Evolutionary conservation across 192 early-diverging fungal species (phyloP).

Genomic region (Helicostylum pulchrum): DNA sequence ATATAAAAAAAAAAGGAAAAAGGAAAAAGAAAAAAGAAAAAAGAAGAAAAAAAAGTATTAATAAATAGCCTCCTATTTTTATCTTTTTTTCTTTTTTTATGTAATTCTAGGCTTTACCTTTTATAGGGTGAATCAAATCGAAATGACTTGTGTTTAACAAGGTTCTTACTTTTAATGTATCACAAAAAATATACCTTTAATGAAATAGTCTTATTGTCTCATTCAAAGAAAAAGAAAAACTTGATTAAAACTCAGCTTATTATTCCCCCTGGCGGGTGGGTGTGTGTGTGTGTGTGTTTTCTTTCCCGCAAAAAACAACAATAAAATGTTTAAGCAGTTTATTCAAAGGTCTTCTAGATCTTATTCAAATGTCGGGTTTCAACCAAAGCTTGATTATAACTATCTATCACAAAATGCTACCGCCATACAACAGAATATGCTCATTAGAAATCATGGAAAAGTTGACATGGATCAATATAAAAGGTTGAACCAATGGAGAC

Average conservation of each 20-base stretch:
- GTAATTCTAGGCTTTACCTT: too few relatives aligned
- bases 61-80: background rate
- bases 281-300: slow-evolving; percentile 18
- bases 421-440: slow-evolving; percentile 16
- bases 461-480: slow-evolving; percentile 13
- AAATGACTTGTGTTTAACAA: too few relatives aligned
- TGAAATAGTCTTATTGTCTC: too few relatives aligned
- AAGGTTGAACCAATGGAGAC: slow-evolving; percentile 10
- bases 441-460: slow-evolving; percentile 10
- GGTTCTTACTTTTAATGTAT: too few relatives aligned
- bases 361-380: background rate
- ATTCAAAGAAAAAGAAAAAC: too few relatives aligned
- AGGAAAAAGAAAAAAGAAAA: background rate
- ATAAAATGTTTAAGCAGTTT: background rate
- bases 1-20: background rate
- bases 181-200: too few relatives aligned
- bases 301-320: background rate
- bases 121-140: too few relatives aligned
- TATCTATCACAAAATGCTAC: background rate
- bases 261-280: slow-evolving; percentile 11
- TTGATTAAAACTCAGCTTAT: too few relatives aligned
- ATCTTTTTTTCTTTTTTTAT: background rate
- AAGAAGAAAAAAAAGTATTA: background rate
- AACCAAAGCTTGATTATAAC: slow-evolving; percentile 12
- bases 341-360: background rate